Percentiles rank a stretch among this genome's conserved stretches.
These are phyloP conservation scores for Liriodendron chinense DNA, from an alignment of 164 flowering plant species.

Conservation along the genomic window DNA sequence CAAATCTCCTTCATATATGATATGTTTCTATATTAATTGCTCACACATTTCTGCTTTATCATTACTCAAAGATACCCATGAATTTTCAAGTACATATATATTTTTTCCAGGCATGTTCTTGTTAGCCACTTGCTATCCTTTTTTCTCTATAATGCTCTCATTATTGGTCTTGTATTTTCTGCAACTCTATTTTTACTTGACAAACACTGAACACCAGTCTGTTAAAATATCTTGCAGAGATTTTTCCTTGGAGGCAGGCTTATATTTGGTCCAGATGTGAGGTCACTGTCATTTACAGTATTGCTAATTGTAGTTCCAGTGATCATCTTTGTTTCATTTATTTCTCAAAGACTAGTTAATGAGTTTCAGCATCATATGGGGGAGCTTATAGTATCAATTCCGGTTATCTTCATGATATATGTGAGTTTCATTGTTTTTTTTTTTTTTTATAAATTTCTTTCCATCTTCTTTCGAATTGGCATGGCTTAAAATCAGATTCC, in stretches of 20 bases:
- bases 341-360: conserved; percentile 37
- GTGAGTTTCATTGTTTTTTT: conserved; percentile 37
- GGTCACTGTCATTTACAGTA: conserved; percentile 53
- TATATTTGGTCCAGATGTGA: conserved; percentile 73
- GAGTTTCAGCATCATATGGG: conserved; percentile 41
- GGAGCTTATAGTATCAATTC: conserved; percentile 30
- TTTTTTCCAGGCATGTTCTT: neutral
- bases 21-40: too few relatives aligned
- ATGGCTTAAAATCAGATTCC: neutral
- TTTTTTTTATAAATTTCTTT: neutral
- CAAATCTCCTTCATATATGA: too few relatives aligned
- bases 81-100: neutral
- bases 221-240: conserved; percentile 41
- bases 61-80: neutral
- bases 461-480: neutral
- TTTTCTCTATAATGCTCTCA: neutral
- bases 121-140: neutral
- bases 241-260: conserved; percentile 67
- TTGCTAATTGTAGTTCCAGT: conserved; percentile 54
- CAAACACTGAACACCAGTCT: neutral
- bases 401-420: conserved; percentile 37
- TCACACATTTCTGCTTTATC: too few relatives aligned
- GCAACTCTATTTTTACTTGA: neutral
- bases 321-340: conserved; percentile 43
- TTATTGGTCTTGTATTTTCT: neutral